Base-by-base conservation (phyloP, 805 yeast genomes). In the Kuraishia hungarica region DNA sequence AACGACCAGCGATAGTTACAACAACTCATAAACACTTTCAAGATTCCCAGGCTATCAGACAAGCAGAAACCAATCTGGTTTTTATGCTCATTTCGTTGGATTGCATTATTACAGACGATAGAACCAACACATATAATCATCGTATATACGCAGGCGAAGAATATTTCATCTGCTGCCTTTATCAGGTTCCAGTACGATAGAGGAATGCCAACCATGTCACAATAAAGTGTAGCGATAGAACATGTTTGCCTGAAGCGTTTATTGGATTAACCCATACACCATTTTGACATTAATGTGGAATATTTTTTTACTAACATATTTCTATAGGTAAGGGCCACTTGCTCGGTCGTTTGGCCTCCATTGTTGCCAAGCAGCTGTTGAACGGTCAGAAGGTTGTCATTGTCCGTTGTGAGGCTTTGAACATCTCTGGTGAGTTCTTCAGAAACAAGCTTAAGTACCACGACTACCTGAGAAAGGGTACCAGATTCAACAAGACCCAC, bases 341-440 rank as follows among this genome's bases (percentile, higher is more conserved):
- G 76, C 86, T 94, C 77, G 99, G 99, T 80, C 97, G 99, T 85
- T 89, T 94, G 76, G 99, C 99, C 69, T 90, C 97, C 70, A 87
- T 84, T 73, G 91, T 94, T 74, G 97, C 99, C 79, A 94, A 94
- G 87, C 97, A 94, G 84, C 79, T 94, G 71, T 87, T 94, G 76
- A 87, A 89, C 81, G 99, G 99, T 71, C 98, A 94, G 84, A 89
- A 91, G 80, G 84, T 94, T 73, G 97, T 92, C 69, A 85, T 94
- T 70, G 99, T 94, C 73, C 90, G 99, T 84, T 83, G 91, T 75
- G 99, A 88, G 83, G 89, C 93, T 70, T 84, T 94, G 77, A 94
- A 94, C 94, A 90, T 94, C 77, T 90, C 97, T 72, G 99, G 99
- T 78, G 98, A 94, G 83, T 92, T 94, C 79, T 94, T 94, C 97